Percentiles rank a stretch among this genome's conserved stretches.
phyloP scores from a whole-genome alignment of 2,329 filamentous ascomycete genomes.

The Ceratocystis alfenasii region DNA sequence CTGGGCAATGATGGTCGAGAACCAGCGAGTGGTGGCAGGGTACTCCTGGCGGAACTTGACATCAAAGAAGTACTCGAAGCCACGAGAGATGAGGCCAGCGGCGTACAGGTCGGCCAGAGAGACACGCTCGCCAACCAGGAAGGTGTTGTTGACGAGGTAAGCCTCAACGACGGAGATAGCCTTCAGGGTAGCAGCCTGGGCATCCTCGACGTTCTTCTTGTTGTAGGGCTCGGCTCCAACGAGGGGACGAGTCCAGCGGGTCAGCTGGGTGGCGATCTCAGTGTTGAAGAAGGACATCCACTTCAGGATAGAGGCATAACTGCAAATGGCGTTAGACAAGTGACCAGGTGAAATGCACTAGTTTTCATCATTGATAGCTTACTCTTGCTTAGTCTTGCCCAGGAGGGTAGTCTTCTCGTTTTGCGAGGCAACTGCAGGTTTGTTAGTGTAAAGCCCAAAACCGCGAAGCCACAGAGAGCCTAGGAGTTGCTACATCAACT shows the following conservation, averaged over 20 bases:
- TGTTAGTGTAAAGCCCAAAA: conserved; percentile 11
- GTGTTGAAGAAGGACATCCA: conserved; percentile 97
- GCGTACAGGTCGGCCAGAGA: conserved; percentile 90
- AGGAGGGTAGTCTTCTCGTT: conserved; percentile 99
- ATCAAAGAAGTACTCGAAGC: conserved; percentile 91
- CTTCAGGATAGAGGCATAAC: conserved; percentile 89
- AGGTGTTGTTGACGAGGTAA: conserved; percentile 86
- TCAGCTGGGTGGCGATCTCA: conserved; percentile 64
- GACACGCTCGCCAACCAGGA: conserved; percentile 93
- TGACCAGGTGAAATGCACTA: neutral
- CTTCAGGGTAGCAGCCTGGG: conserved; percentile 55
- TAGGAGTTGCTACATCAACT: neutral
- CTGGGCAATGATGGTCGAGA: conserved; percentile 85
- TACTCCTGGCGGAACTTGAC: conserved; percentile 72
- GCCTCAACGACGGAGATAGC: conserved; percentile 64
- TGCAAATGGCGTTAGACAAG: conserved; percentile 26
- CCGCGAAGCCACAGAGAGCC: neutral
- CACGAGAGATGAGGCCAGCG: conserved; percentile 65
- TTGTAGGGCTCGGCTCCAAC: conserved; percentile 77
- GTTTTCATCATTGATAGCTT: conserved; percentile 29
- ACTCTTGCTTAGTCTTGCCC: conserved; percentile 99
- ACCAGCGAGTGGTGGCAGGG: conserved; percentile 89
- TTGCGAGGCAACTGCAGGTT: conserved; percentile 74
- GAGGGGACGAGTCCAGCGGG: conserved; percentile 76
- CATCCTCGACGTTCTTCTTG: conserved; percentile 90